Evolutionary conservation across 345 rosid genomes (phyloP), one percentile per base, ranked within the genome.

Genomic region (Microcos paniculata): DNA sequence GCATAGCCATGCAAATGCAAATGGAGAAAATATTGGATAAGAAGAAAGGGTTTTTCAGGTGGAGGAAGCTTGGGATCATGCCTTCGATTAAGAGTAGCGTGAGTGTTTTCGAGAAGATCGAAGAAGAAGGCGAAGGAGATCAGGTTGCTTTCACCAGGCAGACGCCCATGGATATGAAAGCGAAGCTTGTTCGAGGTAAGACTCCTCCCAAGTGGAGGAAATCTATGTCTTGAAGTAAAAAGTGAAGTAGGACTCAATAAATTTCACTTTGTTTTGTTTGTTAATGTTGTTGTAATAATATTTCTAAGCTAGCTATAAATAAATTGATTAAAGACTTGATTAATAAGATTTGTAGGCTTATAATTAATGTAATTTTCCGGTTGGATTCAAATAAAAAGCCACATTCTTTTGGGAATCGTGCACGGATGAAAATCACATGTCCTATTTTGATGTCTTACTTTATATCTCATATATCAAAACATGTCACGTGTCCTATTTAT

Each of bases 31-130:
- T 91, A 80, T 0, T 63, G 80, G 91, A 91, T 83, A 92, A 88
- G 78, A 92, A 90, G 85, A 87, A 78, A 76, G 92, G 97, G 51
- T 85, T 90, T 43, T 92, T 95, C 65, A 85, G 80, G 86, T 93
- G 99, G 97, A 90, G 76, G 86, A 92, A 63, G 78, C 55, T 90
- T 18, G 93, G 93, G 45, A 48, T 89, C 18, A 82, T 83, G 81
- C 81, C 90, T 21, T 75, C 94, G 10, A 61, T 85, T 26, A 86
- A 70, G 81, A 72, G 65, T 51, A 30, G 33, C 14, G 72, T 78
- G 13, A 80, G 80, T 28, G 82, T 83, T 70, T 81, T 75, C 64
- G 87, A 88, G 30, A 85, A 78, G 40, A 75, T 80, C 23, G 86
- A 77, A 48, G 90, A 81, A 46, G 84, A 81, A 6, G 82, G 64